Evolutionary conservation across 148 eudicot species (phyloP).

Genomic region (Simmondsia chinensis): DNA sequence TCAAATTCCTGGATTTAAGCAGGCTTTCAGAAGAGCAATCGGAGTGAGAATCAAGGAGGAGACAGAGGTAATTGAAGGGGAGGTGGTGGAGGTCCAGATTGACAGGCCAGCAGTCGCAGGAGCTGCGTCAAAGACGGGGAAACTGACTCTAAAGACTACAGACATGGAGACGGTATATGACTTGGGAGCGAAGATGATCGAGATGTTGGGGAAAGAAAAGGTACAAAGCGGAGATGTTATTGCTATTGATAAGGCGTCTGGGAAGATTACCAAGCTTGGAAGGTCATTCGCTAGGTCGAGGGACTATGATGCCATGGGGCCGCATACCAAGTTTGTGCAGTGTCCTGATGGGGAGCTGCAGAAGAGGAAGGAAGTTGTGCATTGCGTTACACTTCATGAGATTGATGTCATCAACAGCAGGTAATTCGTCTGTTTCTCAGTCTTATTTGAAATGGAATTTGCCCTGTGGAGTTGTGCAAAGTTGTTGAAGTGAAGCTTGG

Average conservation of each 20-base stretch:
- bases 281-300: conserved; percentile 85
- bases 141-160: conserved; percentile 80
- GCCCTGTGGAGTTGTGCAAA: too few species aligned
- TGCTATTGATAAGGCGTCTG: conserved; percentile 82
- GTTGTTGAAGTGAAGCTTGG: too few species aligned
- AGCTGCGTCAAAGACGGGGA: conserved; percentile 75
- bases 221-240: conserved; percentile 96
- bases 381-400: conserved; percentile 91
- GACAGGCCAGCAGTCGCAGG: conserved; percentile 70
- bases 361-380: conserved; percentile 96
- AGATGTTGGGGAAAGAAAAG: conserved; percentile 81
- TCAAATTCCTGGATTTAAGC: too few species aligned
- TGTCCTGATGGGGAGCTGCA: conserved; percentile 98
- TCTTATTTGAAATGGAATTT: neutral
- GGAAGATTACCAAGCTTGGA: conserved; percentile 83
- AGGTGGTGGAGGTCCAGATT: conserved; percentile 74
- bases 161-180: conserved; percentile 98
- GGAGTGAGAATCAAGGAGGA: conserved; percentile 92
- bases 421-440: conserved; percentile 14
- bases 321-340: conserved; percentile 83
- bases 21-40: conserved; percentile 69
- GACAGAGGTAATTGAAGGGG: conserved; percentile 82
- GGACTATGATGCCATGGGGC: conserved; percentile 94
- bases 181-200: conserved; percentile 91
- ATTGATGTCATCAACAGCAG: conserved; percentile 99